Base-by-base conservation (phyloP, 2,329 filamentous ascomycete genomes). In the Stylonectria norvegica region DNA sequence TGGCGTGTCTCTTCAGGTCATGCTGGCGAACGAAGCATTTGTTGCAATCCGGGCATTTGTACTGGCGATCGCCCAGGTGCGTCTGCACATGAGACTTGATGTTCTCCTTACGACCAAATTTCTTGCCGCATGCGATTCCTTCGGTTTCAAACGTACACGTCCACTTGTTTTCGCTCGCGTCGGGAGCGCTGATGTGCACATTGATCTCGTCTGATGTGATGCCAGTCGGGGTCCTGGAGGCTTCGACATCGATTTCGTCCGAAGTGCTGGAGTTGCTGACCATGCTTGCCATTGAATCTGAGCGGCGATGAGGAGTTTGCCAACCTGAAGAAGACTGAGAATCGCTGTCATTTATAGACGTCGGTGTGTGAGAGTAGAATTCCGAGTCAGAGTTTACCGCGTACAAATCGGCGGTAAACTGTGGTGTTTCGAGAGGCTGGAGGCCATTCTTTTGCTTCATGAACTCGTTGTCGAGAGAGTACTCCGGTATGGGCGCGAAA, bases 1-100 rank as follows among this genome's bases (percentile, higher is more conserved):
- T 96, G 53, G 90, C 86, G 62, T 98, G 93, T 45, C 93, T 83
- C 73, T 97, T 98, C 46, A 97, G 81, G 63, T 98, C 93, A 63
- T 98, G 93, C 57, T 95, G 90, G 25, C 93, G 85, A 29, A 97
- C 93, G 62, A 98, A 98, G 68, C 89, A 91, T 69, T 97, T 97
- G 37, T 85, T 77, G 70, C 93, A 98, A 40, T 86, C 84, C 32
- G 91, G 89, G 67, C 93, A 98, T 64, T 88, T 85, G 69, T 89
- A 98, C 62, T 96, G 93, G 34, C 93, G 80, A 64, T 98, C 93
- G 57, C 94, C 93, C 49, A 98, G 83, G 66, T 98, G 93, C 4
- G 93, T 98, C 67, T 98, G 93, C 11, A 98, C 88, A 63, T 98
- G 93, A 1, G 90, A 95, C 63, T 95, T 95, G 72, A 97, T 96